Percentiles rank a stretch among this genome's conserved stretches.
phyloP scores from a whole-genome alignment of 192 early-diverging fungal genomes.

The Dissophora ornata region DNA sequence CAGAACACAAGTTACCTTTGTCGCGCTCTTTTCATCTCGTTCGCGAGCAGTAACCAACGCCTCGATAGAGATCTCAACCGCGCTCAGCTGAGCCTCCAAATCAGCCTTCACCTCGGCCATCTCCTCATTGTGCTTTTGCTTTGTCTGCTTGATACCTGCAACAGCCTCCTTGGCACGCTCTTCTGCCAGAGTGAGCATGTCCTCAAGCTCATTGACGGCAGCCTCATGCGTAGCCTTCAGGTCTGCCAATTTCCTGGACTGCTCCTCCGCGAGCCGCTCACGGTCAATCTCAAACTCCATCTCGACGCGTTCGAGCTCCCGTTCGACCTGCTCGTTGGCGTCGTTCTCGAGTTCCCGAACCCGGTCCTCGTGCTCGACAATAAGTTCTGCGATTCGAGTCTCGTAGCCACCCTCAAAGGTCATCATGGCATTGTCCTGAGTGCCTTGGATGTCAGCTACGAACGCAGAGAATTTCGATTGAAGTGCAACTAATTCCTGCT shows the following conservation, averaged over 20 bases:
- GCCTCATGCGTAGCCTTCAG: conserved; percentile 18
- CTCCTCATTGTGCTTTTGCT: conserved; percentile 5
- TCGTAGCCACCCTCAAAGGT: conserved; percentile 23
- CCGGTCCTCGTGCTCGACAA: conserved; percentile 34
- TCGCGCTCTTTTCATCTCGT: neutral
- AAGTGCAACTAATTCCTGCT: conserved; percentile 23
- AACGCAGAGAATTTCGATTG: conserved; percentile 30
- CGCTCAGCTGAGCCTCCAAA: conserved; percentile 14
- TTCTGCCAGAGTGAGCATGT: conserved; percentile 21
- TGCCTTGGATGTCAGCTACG: conserved; percentile 32
- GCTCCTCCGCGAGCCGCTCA: conserved; percentile 15
- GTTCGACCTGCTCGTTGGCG: conserved; percentile 41
- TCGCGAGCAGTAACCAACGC: neutral
- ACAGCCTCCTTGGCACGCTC: conserved; percentile 9
- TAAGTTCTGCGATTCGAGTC: conserved; percentile 45
- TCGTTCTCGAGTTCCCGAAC: conserved; percentile 38
- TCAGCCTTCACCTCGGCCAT: conserved; percentile 16
- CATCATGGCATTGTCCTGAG: conserved; percentile 12
- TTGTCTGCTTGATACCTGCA: neutral
- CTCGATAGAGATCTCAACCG: conserved; percentile 14
- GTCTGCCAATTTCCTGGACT: conserved; percentile 2
- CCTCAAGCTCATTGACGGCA: conserved; percentile 13
- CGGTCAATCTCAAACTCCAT: conserved; percentile 39
- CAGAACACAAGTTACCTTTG: conserved; percentile 11
- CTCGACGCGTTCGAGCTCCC: conserved; percentile 41